Conservation (phyloP, 495 filamentous ascomycete species). For the Trichoderma virens region DNA sequence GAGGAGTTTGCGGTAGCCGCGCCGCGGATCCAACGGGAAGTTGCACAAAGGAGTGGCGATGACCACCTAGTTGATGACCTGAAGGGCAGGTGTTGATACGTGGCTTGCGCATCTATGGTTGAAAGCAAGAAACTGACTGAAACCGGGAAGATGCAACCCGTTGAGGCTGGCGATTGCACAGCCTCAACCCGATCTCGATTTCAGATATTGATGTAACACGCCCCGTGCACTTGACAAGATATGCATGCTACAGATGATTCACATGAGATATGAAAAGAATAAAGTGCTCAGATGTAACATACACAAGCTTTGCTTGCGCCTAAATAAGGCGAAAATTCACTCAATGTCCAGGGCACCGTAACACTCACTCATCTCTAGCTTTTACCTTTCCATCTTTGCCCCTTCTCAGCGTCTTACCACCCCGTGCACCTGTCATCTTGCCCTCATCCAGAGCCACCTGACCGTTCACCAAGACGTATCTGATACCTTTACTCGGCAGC, state of each 20-base stretch:
- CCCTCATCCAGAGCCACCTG: constrained; percentile 8
- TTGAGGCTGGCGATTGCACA: neutral
- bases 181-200: neutral
- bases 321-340: no score
- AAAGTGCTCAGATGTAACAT: neutral
- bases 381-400: neutral
- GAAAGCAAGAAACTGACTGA: neutral
- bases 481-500: constrained; percentile 9
- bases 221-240: neutral
- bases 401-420: constrained; percentile 8
- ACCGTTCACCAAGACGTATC: constrained; percentile 10
- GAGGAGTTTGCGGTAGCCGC: neutral
- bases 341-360: no score
- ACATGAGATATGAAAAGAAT: no score
- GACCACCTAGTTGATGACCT: neutral
- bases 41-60: neutral
- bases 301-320: no score
- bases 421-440: constrained; percentile 7
- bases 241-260: neutral
- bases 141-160: neutral
- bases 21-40: neutral
- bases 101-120: neutral
- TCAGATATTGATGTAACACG: no score
- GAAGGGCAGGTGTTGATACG: neutral
- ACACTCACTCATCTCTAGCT: constrained; percentile 6